Conservation (phyloP, 2,329 filamentous ascomycete species). For the Paramyrothecium sp. region DNA sequence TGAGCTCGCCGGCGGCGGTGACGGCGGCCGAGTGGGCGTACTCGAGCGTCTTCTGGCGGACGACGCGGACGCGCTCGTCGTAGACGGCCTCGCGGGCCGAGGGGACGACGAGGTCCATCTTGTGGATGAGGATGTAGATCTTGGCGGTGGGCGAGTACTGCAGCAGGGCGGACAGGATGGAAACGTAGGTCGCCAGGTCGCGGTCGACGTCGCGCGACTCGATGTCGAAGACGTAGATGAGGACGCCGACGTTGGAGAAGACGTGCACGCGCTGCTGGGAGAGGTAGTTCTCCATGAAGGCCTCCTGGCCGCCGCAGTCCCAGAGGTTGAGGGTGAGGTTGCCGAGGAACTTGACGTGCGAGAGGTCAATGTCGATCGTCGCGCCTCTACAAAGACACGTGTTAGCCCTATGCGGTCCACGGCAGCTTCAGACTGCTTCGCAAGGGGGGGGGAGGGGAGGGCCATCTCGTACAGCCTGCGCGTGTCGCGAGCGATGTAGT, state of each 20-base stretch:
- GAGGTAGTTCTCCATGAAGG: conserved; percentile 98
- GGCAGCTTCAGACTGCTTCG: background rate
- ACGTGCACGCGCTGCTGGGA: conserved; percentile 94
- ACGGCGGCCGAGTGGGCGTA: conserved; percentile 45
- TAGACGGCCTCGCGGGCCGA: conserved; percentile 79
- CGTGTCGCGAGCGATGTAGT: conserved; percentile 96
- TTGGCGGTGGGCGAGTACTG: conserved; percentile 81
- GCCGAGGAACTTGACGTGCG: conserved; percentile 97
- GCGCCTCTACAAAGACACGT: conserved; percentile 58
- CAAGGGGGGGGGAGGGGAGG: background rate
- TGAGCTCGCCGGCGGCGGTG: conserved; percentile 43
- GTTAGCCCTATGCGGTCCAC: background rate
- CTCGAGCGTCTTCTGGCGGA: conserved; percentile 69
- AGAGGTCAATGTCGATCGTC: conserved; percentile 97
- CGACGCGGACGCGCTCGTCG: conserved; percentile 75
- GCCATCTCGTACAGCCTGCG: conserved; percentile 64
- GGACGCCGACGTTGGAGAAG: conserved; percentile 92
- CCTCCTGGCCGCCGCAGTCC: conserved; percentile 98
- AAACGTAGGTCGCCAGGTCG: conserved; percentile 88
- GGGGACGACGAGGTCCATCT: conserved; percentile 92
- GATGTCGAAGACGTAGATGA: conserved; percentile 99
- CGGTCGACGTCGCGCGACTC: conserved; percentile 92
- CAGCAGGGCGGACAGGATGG: conserved; percentile 82
- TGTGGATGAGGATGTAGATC: conserved; percentile 95
- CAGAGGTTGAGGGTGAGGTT: conserved; percentile 96